These are phyloP conservation scores for Anacardium occidentale DNA, from an alignment of 345 rosid genomes.

Conservation along the genomic window DNA sequence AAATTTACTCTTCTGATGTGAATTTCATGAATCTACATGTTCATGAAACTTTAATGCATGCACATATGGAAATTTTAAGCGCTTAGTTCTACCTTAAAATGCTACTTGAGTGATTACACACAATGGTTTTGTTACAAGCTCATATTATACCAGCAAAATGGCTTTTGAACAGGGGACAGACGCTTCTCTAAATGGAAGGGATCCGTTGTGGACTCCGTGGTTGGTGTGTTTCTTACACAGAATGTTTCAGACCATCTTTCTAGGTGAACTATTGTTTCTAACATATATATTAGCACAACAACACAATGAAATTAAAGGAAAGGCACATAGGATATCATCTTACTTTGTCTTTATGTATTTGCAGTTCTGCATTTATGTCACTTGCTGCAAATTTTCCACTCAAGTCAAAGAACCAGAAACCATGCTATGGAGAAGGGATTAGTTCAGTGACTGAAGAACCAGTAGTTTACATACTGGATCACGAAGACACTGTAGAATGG, in stretches of 20 bases:
- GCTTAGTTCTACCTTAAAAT: neutral
- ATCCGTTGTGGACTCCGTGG: constrained; percentile 92
- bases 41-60: neutral
- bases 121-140: constrained; percentile 16
- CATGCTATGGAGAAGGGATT: constrained; percentile 37
- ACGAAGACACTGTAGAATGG: constrained; percentile 48
- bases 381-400: constrained; percentile 70
- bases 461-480: constrained; percentile 40
- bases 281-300: constrained; percentile 4
- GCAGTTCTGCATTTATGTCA: constrained; percentile 94
- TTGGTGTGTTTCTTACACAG: constrained; percentile 96
- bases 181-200: constrained; percentile 97
- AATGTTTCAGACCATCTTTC: constrained; percentile 96
- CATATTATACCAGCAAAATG: constrained; percentile 16
- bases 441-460: constrained; percentile 39
- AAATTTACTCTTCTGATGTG: neutral
- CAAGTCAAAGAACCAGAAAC: constrained; percentile 27
- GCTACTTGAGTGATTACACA: neutral
- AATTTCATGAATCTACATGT: neutral
- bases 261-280: constrained; percentile 52
- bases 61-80: neutral
- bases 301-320: constrained; percentile 9
- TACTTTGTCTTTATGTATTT: constrained; percentile 19
- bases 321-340: constrained; percentile 14
- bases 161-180: constrained; percentile 68